Percentiles rank a stretch among this genome's conserved stretches.
Conservation (phyloP, 306 rosid species). For the Ochetophila trinervis region DNA sequence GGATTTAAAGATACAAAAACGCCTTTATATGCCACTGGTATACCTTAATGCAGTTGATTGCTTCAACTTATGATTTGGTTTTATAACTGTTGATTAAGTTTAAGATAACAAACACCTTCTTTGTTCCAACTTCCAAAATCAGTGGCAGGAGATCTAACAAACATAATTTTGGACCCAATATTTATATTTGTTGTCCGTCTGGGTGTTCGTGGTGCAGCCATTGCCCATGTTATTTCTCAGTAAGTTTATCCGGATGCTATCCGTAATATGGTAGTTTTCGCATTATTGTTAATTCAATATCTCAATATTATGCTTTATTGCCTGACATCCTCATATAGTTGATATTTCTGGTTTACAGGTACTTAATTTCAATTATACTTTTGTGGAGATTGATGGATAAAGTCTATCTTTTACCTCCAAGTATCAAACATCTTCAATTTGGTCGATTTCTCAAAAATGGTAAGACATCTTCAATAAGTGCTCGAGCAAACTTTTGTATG, state of each 20-base stretch:
- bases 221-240: constrained; percentile 97
- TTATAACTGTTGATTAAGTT: background rate
- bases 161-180: constrained; percentile 78
- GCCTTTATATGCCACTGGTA: constrained; percentile 89
- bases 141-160: constrained; percentile 89
- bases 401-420: constrained; percentile 73
- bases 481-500: background rate
- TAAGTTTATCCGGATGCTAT: constrained; percentile 35
- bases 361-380: constrained; percentile 65
- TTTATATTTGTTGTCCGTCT: constrained; percentile 61
- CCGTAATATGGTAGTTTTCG: background rate
- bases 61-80: background rate
- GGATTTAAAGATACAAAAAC: constrained; percentile 93
- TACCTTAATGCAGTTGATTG: constrained; percentile 19
- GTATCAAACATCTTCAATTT: constrained; percentile 63
- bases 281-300: background rate
- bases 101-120: background rate
- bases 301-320: background rate
- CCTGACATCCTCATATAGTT: constrained; percentile 6
- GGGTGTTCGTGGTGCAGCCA: constrained; percentile 91
- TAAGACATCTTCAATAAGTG: constrained; percentile 8
- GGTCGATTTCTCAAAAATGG: constrained; percentile 75
- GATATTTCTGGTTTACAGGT: constrained; percentile 38
- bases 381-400: constrained; percentile 60
- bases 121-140: constrained; percentile 5